Evolutionary conservation across 305 asterid species (phyloP).

Genomic region (Solanum hybrid): DNA sequence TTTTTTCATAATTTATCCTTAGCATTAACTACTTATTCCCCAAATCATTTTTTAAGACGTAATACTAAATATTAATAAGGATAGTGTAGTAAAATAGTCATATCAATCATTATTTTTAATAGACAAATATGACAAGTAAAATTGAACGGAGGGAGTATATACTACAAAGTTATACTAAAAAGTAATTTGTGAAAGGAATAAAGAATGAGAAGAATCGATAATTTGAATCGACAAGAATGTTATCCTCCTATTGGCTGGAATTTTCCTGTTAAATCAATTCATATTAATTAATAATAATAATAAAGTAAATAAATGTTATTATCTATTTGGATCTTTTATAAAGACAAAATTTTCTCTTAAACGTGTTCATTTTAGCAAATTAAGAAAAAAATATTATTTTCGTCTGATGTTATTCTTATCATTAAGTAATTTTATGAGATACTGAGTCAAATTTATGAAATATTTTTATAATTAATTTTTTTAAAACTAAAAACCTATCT

Average conservation of each 20-base stretch:
- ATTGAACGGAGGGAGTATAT: background rate
- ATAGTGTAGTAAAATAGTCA: background rate
- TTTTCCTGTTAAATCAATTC: background rate
- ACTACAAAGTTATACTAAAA: background rate
- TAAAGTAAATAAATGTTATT: background rate
- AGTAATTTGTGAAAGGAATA: background rate
- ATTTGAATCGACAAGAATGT: background rate
- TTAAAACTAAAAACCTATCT: background rate
- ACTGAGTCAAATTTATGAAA: background rate
- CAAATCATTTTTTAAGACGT: background rate
- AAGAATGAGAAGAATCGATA: background rate
- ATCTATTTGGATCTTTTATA: background rate
- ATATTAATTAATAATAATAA: no score
- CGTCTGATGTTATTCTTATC: background rate
- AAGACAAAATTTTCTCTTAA: background rate
- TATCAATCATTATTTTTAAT: background rate
- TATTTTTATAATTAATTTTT: background rate
- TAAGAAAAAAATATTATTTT: background rate
- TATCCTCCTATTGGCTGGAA: background rate
- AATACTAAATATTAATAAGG: background rate
- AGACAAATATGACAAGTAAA: background rate
- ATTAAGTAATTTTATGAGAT: background rate
- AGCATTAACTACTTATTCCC: background rate
- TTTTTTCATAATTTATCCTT: background rate
- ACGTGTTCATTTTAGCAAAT: background rate